These are phyloP conservation scores for Aureobasidium sp. DNA, from an alignment of 2,329 filamentous ascomycete genomes.

Conservation along the genomic window DNA sequence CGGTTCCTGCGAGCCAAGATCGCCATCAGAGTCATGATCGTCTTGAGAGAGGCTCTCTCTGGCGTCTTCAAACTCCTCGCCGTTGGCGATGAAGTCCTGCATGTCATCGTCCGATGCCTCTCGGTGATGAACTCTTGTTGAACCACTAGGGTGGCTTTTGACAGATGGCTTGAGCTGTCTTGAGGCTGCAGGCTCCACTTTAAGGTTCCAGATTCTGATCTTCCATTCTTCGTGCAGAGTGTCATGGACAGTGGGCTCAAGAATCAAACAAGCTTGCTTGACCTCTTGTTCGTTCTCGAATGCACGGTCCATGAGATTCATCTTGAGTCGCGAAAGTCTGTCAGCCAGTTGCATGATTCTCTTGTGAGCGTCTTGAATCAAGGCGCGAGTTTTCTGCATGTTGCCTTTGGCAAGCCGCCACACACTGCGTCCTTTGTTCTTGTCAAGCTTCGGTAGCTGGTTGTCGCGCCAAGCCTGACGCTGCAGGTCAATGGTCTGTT, in stretches of 20 bases:
- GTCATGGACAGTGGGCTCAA: conserved; percentile 61
- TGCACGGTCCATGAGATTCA: conserved; percentile 45
- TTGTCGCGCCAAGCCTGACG: conserved; percentile 51
- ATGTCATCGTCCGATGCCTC: conserved; percentile 1
- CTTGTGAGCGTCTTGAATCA: conserved; percentile 39
- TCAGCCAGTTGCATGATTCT: conserved; percentile 38
- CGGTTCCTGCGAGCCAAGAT: background rate
- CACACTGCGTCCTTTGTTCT: conserved; percentile 51
- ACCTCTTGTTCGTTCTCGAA: conserved; percentile 52
- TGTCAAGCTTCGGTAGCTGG: conserved; percentile 49
- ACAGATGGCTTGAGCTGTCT: background rate
- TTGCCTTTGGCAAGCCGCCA: conserved; percentile 53
- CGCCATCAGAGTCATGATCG: background rate
- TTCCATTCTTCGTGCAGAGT: conserved; percentile 48
- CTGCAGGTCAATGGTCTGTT: conserved; percentile 46
- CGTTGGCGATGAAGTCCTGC: conserved; percentile 13
- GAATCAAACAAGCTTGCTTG: conserved; percentile 45
- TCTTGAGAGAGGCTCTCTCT: background rate
- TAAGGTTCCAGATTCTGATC: conserved; percentile 32
- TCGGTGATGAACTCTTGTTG: background rate
- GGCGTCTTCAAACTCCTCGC: conserved; percentile 9
- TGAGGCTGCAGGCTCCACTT: conserved; percentile 21
- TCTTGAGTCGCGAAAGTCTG: conserved; percentile 51
- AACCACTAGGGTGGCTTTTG: background rate
- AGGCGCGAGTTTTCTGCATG: conserved; percentile 30